Percentiles rank a stretch among this genome's conserved stretches.
Evolutionary conservation across 208 protist species (phyloP).

Genomic region (Trypanosoma caninum): DNA sequence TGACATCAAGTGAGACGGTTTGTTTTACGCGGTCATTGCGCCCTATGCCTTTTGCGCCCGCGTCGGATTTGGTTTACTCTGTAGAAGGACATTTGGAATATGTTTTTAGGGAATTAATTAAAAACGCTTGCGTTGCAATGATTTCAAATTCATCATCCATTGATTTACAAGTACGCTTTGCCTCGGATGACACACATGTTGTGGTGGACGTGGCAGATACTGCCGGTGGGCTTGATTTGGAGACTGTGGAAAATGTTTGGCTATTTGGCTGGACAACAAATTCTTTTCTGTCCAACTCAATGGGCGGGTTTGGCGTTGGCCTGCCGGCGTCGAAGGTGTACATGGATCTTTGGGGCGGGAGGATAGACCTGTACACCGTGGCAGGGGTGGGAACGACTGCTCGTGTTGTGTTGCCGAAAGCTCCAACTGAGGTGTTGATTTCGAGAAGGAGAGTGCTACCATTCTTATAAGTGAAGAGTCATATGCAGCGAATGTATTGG

Average conservation of each 20-base stretch:
- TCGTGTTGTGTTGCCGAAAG: slow-evolving; percentile 79
- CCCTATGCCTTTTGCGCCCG: background rate
- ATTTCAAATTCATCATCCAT: slow-evolving; percentile 23
- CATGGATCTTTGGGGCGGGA: slow-evolving; percentile 80
- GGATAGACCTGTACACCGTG: slow-evolving; percentile 64
- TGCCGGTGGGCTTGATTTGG: slow-evolving; percentile 52
- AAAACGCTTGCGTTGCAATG: slow-evolving; percentile 82
- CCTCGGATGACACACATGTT: slow-evolving; percentile 51
- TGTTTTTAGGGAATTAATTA: slow-evolving; percentile 77
- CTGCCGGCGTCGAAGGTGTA: slow-evolving; percentile 84
- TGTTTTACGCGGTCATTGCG: slow-evolving; percentile 5
- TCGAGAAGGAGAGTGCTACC: background rate
- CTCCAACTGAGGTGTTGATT: slow-evolving; percentile 56
- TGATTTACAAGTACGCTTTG: slow-evolving; percentile 44
- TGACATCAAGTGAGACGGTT: slow-evolving; percentile 43
- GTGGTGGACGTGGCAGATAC: slow-evolving; percentile 71
- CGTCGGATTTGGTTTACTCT: slow-evolving; percentile 37
- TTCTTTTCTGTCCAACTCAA: slow-evolving; percentile 47
- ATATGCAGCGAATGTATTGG: background rate
- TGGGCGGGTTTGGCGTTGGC: slow-evolving; percentile 81
- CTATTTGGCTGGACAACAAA: slow-evolving; percentile 87
- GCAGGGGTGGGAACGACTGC: slow-evolving; percentile 50
- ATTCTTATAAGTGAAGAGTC: background rate
- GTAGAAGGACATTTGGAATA: slow-evolving; percentile 76
- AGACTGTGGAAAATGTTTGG: slow-evolving; percentile 60